Base-by-base conservation (phyloP, 1,284 basidiomycete genomes). In the Waitea zeae region DNA sequence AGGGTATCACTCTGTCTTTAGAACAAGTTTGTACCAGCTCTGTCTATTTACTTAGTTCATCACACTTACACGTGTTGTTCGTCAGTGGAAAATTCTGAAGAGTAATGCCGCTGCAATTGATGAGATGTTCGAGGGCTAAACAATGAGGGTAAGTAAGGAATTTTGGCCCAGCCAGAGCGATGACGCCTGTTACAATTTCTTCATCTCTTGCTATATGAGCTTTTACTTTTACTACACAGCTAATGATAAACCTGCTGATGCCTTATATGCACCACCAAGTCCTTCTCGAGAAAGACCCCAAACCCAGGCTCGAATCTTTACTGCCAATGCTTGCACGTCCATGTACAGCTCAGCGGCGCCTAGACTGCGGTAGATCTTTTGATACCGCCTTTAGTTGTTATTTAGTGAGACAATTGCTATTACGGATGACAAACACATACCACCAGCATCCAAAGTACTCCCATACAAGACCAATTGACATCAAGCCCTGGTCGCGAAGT, bases 1-100 rank as follows among this genome's bases (percentile, higher is more conserved):
- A 88, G 46, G 84, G 84, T 5, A 78, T 89, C 37, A 67, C 73
- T 0, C 58, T 89, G n/a, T 56, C 56, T 7, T 31, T 55, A 0
- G 83, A 86, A 24, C 81, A 83, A 67, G n/a, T n/a, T n/a, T n/a
- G n/a, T n/a, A n/a, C n/a, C n/a, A n/a, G n/a, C n/a, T n/a, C n/a
- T n/a, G n/a, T n/a, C n/a, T n/a, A n/a, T n/a, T n/a, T n/a, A n/a
- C n/a, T n/a, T n/a, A n/a, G n/a, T n/a, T n/a, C n/a, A n/a, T n/a
- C n/a, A n/a, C n/a, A n/a, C n/a, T n/a, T n/a, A n/a, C n/a, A n/a
- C n/a, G n/a, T n/a, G n/a, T n/a, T n/a, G n/a, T n/a, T n/a, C n/a
- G n/a, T n/a, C n/a, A n/a, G n/a, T n/a, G n/a, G n/a, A n/a, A n/a
- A n/a, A n/a, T n/a, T n/a, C n/a, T n/a, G n/a, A n/a, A n/a, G n/a